A percentile compares a stretch with the other conserved stretches of the same genome.
Conservation (phyloP, 2,329 filamentous ascomycete genomes). For the Alternaria longipes region DNA sequence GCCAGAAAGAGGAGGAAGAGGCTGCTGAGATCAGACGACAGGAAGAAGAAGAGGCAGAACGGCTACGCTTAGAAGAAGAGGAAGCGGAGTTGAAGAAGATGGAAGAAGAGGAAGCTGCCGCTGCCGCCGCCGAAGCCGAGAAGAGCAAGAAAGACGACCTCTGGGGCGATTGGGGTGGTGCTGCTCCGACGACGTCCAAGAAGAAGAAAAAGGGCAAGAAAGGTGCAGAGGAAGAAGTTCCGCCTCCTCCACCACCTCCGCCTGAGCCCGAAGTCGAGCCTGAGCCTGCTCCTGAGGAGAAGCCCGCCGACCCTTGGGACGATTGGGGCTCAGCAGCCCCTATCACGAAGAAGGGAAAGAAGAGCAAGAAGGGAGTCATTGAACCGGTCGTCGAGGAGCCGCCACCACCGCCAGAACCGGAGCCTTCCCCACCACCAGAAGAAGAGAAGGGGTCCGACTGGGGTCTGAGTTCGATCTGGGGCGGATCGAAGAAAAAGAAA, state of each 20-base stretch:
- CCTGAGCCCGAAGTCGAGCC: conserved; percentile 43
- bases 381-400: conserved; percentile 30
- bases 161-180: conserved; percentile 46
- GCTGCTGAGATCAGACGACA: conserved; percentile 29
- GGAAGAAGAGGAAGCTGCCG: conserved; percentile 38
- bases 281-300: conserved; percentile 40
- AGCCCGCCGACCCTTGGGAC: conserved; percentile 37
- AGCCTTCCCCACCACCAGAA: conserved; percentile 40
- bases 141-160: conserved; percentile 47
- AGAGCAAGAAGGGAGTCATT: conserved; percentile 49
- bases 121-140: conserved; percentile 32
- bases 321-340: conserved; percentile 34
- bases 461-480: conserved; percentile 51
- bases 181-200: conserved; percentile 35
- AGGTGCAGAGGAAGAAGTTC: conserved; percentile 33
- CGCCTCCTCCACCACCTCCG: conserved; percentile 47
- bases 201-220: conserved; percentile 49
- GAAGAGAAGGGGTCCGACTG: conserved; percentile 47
- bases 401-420: conserved; percentile 33
- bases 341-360: conserved; percentile 40
- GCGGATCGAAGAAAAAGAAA: conserved; percentile 59
- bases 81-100: conserved; percentile 34
- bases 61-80: conserved; percentile 34
- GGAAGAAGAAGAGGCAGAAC: conserved; percentile 42
- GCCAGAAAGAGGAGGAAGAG: conserved; percentile 32